Percentiles rank a stretch among this genome's conserved stretches.
Evolutionary conservation across 78 protist species (phyloP).

Genomic region (Emiliania huxleyi): DNA sequence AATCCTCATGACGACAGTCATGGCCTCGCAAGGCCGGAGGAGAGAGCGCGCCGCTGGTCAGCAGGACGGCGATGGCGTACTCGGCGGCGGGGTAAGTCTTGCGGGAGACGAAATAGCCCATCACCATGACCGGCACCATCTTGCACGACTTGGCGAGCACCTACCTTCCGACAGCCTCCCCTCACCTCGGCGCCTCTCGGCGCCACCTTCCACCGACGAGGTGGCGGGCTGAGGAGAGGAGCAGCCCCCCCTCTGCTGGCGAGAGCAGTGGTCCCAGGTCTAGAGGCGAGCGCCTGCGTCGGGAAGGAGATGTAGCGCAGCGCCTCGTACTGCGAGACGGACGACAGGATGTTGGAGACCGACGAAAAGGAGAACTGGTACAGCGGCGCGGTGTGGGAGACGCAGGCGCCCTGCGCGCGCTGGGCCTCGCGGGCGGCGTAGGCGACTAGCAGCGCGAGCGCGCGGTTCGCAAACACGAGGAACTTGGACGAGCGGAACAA

Average conservation of each 20-base stretch:
- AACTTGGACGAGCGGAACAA: neutral
- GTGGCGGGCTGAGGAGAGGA: too few relatives aligned
- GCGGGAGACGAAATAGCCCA: slow-evolving; percentile 15
- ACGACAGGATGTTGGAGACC: neutral
- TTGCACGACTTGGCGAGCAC: slow-evolving; percentile 66
- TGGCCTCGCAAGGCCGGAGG: neutral
- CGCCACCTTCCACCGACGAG: too few relatives aligned
- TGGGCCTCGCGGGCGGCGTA: too few relatives aligned
- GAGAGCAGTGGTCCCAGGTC: too few relatives aligned
- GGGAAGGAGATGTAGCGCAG: slow-evolving; percentile 48
- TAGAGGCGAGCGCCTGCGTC: too few relatives aligned
- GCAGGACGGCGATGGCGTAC: neutral
- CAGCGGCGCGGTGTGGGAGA: neutral
- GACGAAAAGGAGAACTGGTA: neutral
- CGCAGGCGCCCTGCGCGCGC: neutral
- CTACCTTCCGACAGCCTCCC: too few relatives aligned
- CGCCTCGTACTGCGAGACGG: slow-evolving; percentile 33
- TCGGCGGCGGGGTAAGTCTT: neutral
- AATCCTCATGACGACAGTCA: neutral
- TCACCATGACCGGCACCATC: slow-evolving; percentile 52
- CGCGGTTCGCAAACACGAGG: slow-evolving; percentile 9
- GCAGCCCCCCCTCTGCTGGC: too few relatives aligned
- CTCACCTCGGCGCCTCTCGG: too few relatives aligned
- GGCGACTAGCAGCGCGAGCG: neutral
- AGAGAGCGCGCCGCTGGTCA: neutral